Percentiles rank a stretch among this genome's conserved stretches.
phyloP scores from a whole-genome alignment of 106 monocot genomes.

The Posidonia australis region DNA sequence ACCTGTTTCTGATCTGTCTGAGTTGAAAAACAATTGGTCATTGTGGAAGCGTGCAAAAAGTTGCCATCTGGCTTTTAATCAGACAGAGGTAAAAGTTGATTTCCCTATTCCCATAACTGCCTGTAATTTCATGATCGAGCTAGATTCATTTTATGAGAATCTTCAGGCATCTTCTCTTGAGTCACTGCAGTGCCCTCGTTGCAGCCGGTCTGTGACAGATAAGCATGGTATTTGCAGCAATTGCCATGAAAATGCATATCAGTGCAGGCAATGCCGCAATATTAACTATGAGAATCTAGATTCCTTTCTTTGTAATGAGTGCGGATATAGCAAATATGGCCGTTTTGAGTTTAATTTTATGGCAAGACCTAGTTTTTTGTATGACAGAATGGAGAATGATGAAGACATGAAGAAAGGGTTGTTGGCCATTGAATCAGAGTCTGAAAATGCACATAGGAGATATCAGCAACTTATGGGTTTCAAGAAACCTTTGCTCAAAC shows the following conservation, averaged over 20 bases:
- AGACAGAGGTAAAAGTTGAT: conserved; percentile 96
- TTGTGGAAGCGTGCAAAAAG: conserved; percentile 98
- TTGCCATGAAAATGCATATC: conserved; percentile 99
- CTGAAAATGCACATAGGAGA: conserved; percentile 96
- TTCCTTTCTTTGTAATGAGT: conserved; percentile 99
- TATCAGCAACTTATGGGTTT: conserved; percentile 98
- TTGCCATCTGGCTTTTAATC: conserved; percentile 87
- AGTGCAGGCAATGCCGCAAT: conserved; percentile 94
- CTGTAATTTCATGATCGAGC: conserved; percentile 99
- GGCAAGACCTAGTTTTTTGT: conserved; percentile 93
- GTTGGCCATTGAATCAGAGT: conserved; percentile 85
- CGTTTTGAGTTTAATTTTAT: conserved; percentile 99
- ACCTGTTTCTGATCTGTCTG: conserved; percentile 79
- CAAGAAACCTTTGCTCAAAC: conserved; percentile 92
- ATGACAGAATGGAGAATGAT: conserved; percentile 97
- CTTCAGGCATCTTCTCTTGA: conserved; percentile 95
- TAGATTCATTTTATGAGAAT: conserved; percentile 98
- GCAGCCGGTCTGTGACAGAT: conserved; percentile 91
- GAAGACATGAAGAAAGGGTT: conserved; percentile 98
- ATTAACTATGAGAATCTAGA: conserved; percentile 99
- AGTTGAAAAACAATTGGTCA: conserved; percentile 96
- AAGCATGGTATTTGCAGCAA: conserved; percentile 99
- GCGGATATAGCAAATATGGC: conserved; percentile 99
- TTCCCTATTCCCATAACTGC: conserved; percentile 98
- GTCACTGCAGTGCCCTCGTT: conserved; percentile 94